Base-by-base conservation (phyloP, 2,329 filamentous ascomycete genomes). In the Ceratocystis cacaofunesta region DNA sequence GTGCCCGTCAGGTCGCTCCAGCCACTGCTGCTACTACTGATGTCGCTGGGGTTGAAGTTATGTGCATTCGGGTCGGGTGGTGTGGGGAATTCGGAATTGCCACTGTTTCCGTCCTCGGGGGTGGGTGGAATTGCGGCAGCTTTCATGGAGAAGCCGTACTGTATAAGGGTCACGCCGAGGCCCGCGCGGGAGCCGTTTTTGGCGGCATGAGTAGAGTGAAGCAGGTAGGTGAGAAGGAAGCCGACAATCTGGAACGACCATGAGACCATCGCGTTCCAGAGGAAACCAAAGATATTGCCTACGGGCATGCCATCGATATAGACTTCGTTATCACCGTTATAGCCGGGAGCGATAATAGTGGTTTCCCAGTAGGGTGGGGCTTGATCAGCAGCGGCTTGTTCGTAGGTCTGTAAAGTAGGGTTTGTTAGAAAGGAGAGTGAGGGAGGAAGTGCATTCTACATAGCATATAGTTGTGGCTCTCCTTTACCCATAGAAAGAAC, bases 331-430 rank as follows among this genome's bases (percentile, higher is more conserved):
- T 86, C 85, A n/a, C 88, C 89, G 63, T 88, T 88, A 69, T 94
- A 85, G 65, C 92, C 94, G 0, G 94, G 94, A 0, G 92, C 92
- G 63, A 99, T 83, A 69, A 99, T 96, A 0, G 94, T 97, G 5
- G 94, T 99, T 78, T 99, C 94, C 94, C 94, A 99, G 76, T 99
- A 99, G 0, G 94, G 94, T 0, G 94, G 94, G 61, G 94, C 94
- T 28, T 91, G 88, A 75, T 99, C 94, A 52, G 92, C 92, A 2
- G 94, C 94, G 17, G 94, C 94, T 84, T 97, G 92, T 80, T 99
- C 94, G 75, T 99, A 99, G 44, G 92, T 92, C 90, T 96, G 71
- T 17, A 22, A 30, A 15, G 8, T 12, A 17, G 25, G 68, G 43
- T 48, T 61, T 68, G 52, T 48, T 48, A 48, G 46, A n/a, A 22